These are phyloP conservation scores for Aspergillus sp. DNA, from an alignment of 2,329 filamentous ascomycete genomes.

Conservation along the genomic window DNA sequence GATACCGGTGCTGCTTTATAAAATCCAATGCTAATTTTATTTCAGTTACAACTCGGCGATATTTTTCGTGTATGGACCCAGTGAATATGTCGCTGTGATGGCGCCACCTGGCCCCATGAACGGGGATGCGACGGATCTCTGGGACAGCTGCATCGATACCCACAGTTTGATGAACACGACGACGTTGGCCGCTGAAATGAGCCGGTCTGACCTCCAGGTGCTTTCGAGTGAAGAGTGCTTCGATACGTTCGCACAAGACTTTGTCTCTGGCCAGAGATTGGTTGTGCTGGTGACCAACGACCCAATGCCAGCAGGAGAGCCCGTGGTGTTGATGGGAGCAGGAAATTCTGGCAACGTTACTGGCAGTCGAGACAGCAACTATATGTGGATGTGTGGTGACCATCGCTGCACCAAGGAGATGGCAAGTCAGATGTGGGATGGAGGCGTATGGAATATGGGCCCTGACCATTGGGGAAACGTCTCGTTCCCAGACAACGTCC, in stretches of 20 bases:
- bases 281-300: slow-evolving; percentile 2
- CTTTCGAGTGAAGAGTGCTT: slow-evolving; percentile 5
- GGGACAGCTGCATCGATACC: background rate
- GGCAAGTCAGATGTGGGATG: background rate
- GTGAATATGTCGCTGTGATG: background rate
- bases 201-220: background rate
- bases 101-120: background rate
- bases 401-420: background rate
- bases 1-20: background rate
- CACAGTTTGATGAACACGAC: background rate
- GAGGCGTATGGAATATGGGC: background rate
- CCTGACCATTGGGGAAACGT: too few species aligned
- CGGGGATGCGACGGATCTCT: background rate
- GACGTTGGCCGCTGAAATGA: background rate
- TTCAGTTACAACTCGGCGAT: slow-evolving; percentile 8
- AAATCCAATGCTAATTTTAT: background rate
- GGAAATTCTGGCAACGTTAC: background rate
- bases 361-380: too few species aligned
- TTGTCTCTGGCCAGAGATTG: background rate
- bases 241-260: slow-evolving; percentile 4
- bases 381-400: slow-evolving; percentile 1
- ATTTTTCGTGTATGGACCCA: background rate
- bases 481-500: background rate
- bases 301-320: background rate
- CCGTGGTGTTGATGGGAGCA: background rate